Percentiles rank a stretch among this genome's conserved stretches.
Evolutionary conservation across 2,329 filamentous ascomycete genomes (phyloP).

Genomic region (Dryadomyces quercus-mongolicae): DNA sequence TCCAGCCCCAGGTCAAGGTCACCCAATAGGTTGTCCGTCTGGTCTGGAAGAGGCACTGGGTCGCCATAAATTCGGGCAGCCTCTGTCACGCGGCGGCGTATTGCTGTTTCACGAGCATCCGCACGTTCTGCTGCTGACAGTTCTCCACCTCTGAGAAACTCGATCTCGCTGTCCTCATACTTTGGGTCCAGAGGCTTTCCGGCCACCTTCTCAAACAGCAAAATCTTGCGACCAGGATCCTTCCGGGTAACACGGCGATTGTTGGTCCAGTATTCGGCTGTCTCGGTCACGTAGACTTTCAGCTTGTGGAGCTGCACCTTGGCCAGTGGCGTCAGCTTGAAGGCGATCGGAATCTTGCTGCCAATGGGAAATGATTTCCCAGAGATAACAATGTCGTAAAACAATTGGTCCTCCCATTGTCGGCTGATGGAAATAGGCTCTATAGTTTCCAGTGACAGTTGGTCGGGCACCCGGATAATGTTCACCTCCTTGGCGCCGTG

Average conservation of each 20-base stretch:
- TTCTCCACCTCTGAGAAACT: constrained; percentile 70
- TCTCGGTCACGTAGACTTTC: constrained; percentile 84
- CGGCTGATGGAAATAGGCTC: constrained; percentile 90
- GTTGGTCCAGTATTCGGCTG: constrained; percentile 80
- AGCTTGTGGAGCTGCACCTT: constrained; percentile 91
- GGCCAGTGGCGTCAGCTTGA: constrained; percentile 83
- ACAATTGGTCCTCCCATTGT: constrained; percentile 89
- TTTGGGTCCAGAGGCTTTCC: constrained; percentile 62
- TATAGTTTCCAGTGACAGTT: constrained; percentile 78
- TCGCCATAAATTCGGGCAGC: constrained; percentile 28
- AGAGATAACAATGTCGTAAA: constrained; percentile 93
- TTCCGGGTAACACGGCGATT: constrained; percentile 76
- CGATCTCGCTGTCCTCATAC: constrained; percentile 64
- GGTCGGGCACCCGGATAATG: constrained; percentile 74
- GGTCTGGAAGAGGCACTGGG: constrained; percentile 34
- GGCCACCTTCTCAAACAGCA: constrained; percentile 78
- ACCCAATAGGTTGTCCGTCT: constrained; percentile 63
- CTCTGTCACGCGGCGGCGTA: constrained; percentile 40
- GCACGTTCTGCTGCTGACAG: constrained; percentile 39
- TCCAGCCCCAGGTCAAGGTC: constrained; percentile 62
- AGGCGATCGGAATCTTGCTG: constrained; percentile 78
- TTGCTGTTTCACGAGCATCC: constrained; percentile 34
- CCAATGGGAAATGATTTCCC: constrained; percentile 91
- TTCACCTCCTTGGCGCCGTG: constrained; percentile 71
- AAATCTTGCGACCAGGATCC: constrained; percentile 71